Evolutionary conservation across 192 early-diverging fungal genomes (phyloP).

Genomic region (Backusella parvicylindrica): DNA sequence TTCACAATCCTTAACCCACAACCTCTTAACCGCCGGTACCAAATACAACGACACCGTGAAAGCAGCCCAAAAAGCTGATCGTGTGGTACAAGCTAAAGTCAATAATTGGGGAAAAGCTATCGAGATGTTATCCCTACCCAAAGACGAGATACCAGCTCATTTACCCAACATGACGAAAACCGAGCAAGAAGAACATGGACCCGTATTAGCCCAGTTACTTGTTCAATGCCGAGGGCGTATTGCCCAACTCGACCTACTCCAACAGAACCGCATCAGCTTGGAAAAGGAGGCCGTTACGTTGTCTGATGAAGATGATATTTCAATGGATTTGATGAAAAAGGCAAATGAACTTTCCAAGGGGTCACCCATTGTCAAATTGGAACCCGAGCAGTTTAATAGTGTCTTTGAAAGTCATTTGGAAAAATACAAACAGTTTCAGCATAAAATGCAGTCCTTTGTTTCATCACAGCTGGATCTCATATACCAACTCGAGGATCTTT

Average conservation of each 20-base stretch:
- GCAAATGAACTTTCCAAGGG: conserved; percentile 58
- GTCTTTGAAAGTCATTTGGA: conserved; percentile 67
- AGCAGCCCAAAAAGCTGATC: conserved; percentile 56
- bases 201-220: conserved; percentile 10
- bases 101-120: conserved; percentile 57
- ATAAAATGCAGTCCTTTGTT: conserved; percentile 42
- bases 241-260: conserved; percentile 9
- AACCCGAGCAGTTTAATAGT: conserved; percentile 70
- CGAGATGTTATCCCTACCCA: conserved; percentile 42
- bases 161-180: conserved; percentile 5
- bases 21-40: conserved; percentile 50
- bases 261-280: conserved; percentile 31
- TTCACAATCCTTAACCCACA: conserved; percentile 50
- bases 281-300: conserved; percentile 62
- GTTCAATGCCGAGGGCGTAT: neutral
- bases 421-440: conserved; percentile 61
- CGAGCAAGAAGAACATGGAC: conserved; percentile 1
- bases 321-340: conserved; percentile 55
- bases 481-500: conserved; percentile 50
- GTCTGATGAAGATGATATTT: conserved; percentile 75
- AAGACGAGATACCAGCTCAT: conserved; percentile 7
- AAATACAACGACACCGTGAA: conserved; percentile 52
- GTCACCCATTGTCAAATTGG: conserved; percentile 62
- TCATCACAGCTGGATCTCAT: conserved; percentile 57
- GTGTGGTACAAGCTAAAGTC: conserved; percentile 53